Evolutionary conservation across 169 alveolate species (phyloP).

Genomic region (Babesia gibsoni): DNA sequence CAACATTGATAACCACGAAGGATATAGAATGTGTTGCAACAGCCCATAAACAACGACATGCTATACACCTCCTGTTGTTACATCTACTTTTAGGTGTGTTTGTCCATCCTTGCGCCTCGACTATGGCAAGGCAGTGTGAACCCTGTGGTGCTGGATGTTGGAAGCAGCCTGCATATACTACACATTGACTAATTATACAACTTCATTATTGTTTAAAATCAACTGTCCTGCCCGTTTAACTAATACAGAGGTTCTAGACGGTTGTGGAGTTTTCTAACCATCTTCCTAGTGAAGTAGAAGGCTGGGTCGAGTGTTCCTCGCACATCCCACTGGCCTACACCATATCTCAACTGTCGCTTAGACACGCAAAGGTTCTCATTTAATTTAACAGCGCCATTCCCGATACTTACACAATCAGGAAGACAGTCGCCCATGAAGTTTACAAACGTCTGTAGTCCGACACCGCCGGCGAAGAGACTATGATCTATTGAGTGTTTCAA

Average conservation of each 20-base stretch:
- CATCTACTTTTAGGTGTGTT: no score
- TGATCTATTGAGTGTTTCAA: conserved; percentile 2
- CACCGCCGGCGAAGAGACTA: conserved; percentile 44
- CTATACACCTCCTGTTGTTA: no score
- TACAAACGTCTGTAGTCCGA: conserved; percentile 5
- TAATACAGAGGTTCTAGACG: conserved; percentile 55
- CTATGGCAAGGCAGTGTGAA: no score
- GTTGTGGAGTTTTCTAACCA: conserved; percentile 40
- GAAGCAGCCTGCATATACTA: no score
- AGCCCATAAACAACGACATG: no score
- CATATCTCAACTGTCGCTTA: neutral
- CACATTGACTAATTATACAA: no score
- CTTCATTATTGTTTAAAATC: neutral
- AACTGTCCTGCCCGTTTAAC: neutral
- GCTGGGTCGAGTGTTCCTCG: conserved; percentile 64
- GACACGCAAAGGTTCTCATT: conserved; percentile 6
- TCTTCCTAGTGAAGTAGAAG: conserved; percentile 58
- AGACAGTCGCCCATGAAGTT: conserved; percentile 38
- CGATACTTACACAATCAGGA: conserved; percentile 18
- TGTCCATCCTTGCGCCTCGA: no score
- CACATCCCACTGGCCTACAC: conserved; percentile 36
- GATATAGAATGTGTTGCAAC: no score
- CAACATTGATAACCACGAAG: no score
- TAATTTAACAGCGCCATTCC: conserved; percentile 10
- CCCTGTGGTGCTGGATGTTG: no score